Evolutionary conservation across 495 filamentous ascomycete genomes (phyloP).

Genomic region (Copromyces sp.): DNA sequence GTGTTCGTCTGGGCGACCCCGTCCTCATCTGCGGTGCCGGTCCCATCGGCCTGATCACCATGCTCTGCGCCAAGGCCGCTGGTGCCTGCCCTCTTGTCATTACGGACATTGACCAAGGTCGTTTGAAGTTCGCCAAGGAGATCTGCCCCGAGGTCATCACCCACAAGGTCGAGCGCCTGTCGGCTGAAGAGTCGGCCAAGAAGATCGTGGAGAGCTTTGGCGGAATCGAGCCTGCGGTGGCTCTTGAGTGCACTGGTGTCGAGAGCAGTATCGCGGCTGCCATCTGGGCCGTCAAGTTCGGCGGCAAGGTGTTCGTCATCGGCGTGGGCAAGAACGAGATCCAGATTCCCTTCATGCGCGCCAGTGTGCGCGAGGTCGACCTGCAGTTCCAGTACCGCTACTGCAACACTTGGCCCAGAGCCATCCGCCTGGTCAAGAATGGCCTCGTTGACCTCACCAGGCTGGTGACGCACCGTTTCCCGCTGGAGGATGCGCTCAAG

Average conservation of each 20-base stretch:
- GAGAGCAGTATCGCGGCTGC: conserved; percentile 76
- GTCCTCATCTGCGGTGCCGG: conserved; percentile 82
- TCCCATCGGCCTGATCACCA: conserved; percentile 78
- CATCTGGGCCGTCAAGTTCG: conserved; percentile 83
- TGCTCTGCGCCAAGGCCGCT: conserved; percentile 71
- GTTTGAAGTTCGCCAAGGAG: conserved; percentile 71
- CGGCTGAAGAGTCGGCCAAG: conserved; percentile 59
- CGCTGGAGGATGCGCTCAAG: conserved; percentile 74
- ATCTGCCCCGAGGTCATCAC: conserved; percentile 63
- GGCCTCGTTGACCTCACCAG: conserved; percentile 68
- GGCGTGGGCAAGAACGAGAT: conserved; percentile 92
- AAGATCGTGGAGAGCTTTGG: conserved; percentile 56
- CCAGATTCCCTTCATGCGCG: conserved; percentile 84
- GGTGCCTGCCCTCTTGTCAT: conserved; percentile 81
- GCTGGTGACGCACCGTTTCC: conserved; percentile 80
- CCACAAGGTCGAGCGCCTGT: conserved; percentile 60
- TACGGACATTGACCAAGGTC: conserved; percentile 82
- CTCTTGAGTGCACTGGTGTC: conserved; percentile 87
- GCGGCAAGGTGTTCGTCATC: conserved; percentile 88
- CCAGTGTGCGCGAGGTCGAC: conserved; percentile 84
- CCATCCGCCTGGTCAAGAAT: conserved; percentile 76
- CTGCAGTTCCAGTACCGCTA: conserved; percentile 95
- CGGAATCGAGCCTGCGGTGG: conserved; percentile 63
- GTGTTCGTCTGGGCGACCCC: conserved; percentile 69
- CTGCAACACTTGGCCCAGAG: conserved; percentile 88